Conservation (phyloP, 2,329 filamentous ascomycete genomes). For the Dactylellina sp. region DNA sequence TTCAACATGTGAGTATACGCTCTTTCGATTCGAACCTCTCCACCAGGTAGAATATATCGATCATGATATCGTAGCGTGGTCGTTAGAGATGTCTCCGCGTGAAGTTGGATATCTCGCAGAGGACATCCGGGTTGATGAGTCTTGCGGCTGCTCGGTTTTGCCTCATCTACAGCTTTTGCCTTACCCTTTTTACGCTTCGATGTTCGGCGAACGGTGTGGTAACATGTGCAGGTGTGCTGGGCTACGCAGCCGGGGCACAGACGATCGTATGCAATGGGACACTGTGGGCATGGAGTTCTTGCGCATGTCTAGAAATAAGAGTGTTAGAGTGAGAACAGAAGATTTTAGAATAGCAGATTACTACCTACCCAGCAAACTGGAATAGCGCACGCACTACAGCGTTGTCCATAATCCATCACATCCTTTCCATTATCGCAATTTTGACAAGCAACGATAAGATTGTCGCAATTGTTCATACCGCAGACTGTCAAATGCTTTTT, state of each 20-base stretch:
- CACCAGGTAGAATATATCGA: conserved; percentile 46
- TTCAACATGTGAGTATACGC: conserved; percentile 43
- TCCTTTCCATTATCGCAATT: conserved; percentile 53
- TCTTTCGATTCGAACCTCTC: conserved; percentile 45
- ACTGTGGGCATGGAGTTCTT: conserved; percentile 43
- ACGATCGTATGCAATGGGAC: conserved; percentile 43
- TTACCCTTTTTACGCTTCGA: conserved; percentile 43
- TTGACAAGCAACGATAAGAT: conserved; percentile 46
- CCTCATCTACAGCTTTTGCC: conserved; percentile 34
- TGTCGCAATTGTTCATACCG: conserved; percentile 43
- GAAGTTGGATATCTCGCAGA: conserved; percentile 38
- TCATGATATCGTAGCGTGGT: conserved; percentile 50
- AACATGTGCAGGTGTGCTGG: conserved; percentile 51
- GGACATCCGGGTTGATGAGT: conserved; percentile 49
- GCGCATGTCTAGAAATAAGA: conserved; percentile 32
- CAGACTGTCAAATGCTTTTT: conserved; percentile 53
- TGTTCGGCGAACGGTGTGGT: conserved; percentile 42
- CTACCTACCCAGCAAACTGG: conserved; percentile 50
- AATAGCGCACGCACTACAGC: conserved; percentile 51
- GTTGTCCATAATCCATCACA: conserved; percentile 53
- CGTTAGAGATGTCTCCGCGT: conserved; percentile 38
- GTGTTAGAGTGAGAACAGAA: conserved; percentile 1
- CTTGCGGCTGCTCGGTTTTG: conserved; percentile 45
- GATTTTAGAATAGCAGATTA: neutral
- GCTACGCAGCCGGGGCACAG: conserved; percentile 47